Evolutionary conservation across 2,329 filamentous ascomycete species (phyloP).

Genomic region (Ophiostoma australiae): DNA sequence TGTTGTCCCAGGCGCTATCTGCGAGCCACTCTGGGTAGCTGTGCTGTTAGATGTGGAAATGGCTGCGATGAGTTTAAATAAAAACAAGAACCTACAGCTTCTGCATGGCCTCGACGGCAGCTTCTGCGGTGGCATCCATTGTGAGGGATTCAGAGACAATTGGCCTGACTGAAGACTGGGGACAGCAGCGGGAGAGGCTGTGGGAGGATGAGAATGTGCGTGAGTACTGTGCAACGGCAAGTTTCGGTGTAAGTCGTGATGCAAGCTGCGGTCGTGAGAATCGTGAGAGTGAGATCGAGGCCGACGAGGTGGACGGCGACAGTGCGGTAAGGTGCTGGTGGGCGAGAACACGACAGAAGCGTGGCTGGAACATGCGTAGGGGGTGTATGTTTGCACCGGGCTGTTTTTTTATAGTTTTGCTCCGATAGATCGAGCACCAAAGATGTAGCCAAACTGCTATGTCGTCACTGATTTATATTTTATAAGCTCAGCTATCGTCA

Average conservation of each 20-base stretch:
- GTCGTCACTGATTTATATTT: neutral
- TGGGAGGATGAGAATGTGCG: neutral
- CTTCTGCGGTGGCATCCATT: neutral
- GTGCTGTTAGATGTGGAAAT: neutral
- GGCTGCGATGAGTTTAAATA: too few species aligned
- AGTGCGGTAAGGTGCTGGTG: neutral
- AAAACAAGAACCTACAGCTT: conserved; percentile 3
- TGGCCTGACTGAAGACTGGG: neutral
- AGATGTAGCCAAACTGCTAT: neutral
- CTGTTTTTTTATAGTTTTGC: too few species aligned
- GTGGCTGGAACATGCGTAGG: neutral
- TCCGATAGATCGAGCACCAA: too few species aligned
- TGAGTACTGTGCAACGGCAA: neutral
- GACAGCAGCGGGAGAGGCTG: neutral
- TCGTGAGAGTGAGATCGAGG: neutral
- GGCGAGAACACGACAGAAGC: conserved; percentile 1
- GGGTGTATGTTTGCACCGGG: neutral
- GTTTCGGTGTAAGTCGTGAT: too few species aligned
- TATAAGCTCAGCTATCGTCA: conserved; percentile 4
- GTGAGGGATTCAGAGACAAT: neutral
- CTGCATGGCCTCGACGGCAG: conserved; percentile 9
- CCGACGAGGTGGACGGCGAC: neutral
- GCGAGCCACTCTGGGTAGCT: conserved; percentile 88
- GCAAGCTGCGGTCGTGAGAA: neutral
- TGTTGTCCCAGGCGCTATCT: conserved; percentile 91